These are phyloP conservation scores for Fusarium proliferatum DNA, from an alignment of 2,329 filamentous ascomycete genomes.

Conservation along the genomic window DNA sequence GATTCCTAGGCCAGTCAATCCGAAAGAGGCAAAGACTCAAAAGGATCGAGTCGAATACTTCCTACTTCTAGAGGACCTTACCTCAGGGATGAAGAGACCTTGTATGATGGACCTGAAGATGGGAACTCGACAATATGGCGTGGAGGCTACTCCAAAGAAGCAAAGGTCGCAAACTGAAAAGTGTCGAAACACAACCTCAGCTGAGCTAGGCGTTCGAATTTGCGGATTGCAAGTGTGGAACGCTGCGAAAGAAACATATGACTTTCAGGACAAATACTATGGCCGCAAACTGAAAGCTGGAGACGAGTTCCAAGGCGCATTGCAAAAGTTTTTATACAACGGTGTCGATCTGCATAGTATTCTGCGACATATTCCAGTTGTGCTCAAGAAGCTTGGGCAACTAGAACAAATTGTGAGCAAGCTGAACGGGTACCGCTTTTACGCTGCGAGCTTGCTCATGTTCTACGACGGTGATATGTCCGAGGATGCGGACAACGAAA, in stretches of 20 bases:
- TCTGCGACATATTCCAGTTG: constrained; percentile 85
- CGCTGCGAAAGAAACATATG: constrained; percentile 80
- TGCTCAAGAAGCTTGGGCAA: constrained; percentile 84
- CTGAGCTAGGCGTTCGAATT: constrained; percentile 89
- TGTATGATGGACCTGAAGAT: constrained; percentile 99
- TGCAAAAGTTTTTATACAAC: constrained; percentile 92
- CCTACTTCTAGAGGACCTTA: constrained; percentile 91
- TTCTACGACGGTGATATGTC: constrained; percentile 89
- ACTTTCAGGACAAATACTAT: constrained; percentile 99
- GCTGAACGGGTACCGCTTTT: constrained; percentile 89
- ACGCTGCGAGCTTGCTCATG: constrained; percentile 93
- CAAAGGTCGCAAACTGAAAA: constrained; percentile 92
- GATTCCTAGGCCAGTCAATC: constrained; percentile 74
- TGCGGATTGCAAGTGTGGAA: constrained; percentile 99
- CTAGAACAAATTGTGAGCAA: constrained; percentile 85
- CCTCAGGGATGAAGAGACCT: constrained; percentile 93
- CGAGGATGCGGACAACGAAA: constrained; percentile 61
- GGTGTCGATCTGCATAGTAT: constrained; percentile 85
- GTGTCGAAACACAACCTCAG: constrained; percentile 91
- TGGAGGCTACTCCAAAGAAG: constrained; percentile 92
- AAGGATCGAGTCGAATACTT: constrained; percentile 87
- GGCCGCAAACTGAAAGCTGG: constrained; percentile 90
- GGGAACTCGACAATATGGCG: constrained; percentile 96
- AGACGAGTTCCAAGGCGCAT: constrained; percentile 85
- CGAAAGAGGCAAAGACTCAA: constrained; percentile 78